Percentiles rank a stretch among this genome's conserved stretches.
phyloP scores from a whole-genome alignment of 768 basidiomycete species.

The Suillus occidentalis region DNA sequence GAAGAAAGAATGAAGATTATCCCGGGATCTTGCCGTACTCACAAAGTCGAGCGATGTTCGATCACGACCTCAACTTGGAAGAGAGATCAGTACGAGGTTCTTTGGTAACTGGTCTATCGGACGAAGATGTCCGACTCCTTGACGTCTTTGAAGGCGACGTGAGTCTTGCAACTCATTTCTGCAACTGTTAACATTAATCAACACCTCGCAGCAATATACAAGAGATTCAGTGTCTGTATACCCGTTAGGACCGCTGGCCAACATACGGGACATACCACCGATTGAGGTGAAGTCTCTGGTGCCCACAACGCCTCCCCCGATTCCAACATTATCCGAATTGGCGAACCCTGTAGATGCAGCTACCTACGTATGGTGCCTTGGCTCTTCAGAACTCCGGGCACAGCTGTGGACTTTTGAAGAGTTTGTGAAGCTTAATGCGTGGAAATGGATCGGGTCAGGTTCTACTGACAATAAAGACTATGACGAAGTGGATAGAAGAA shows the following conservation, averaged over 20 bases:
- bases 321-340: constrained; percentile 39
- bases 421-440: constrained; percentile 73
- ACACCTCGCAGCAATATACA: constrained; percentile 67
- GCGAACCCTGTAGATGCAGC: constrained; percentile 46
- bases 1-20: constrained; percentile 64
- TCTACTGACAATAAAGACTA: constrained; percentile 40
- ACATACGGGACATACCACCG: constrained; percentile 25
- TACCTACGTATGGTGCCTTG: constrained; percentile 69
- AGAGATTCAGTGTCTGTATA: constrained; percentile 54
- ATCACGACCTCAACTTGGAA: constrained; percentile 50
- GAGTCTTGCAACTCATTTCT: constrained; percentile 23
- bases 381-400: constrained; percentile 45
- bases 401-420: constrained; percentile 81
- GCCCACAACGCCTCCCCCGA: constrained; percentile 42
- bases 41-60: constrained; percentile 47
- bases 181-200: background rate
- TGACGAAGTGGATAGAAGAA: constrained; percentile 52
- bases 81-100: constrained; percentile 78
- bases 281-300: constrained; percentile 35
- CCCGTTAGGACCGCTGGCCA: constrained; percentile 47
- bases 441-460: constrained; percentile 68
- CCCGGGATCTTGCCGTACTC: constrained; percentile 75
- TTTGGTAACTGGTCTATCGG: constrained; percentile 70
- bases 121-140: constrained; percentile 60
- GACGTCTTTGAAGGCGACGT: constrained; percentile 86